Evolutionary conservation across 495 filamentous ascomycete genomes (phyloP).

Genomic region (Delitschia confertaspora): DNA sequence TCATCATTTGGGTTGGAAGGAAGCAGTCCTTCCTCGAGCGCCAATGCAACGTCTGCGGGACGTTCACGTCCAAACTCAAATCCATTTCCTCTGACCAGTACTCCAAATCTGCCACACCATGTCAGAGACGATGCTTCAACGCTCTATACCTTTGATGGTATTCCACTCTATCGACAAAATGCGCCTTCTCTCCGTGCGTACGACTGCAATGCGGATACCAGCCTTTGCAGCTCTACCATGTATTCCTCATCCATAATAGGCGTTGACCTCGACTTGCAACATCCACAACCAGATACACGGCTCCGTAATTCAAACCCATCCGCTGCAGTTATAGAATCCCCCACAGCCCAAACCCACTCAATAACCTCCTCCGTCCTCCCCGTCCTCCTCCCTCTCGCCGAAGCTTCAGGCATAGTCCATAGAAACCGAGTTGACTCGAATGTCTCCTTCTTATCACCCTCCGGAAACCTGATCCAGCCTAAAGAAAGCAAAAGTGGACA

Average conservation of each 20-base stretch:
- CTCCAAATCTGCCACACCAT: too few relatives aligned
- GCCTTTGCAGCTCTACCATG: conserved; percentile 16
- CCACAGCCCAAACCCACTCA: conserved; percentile 2
- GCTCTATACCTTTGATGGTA: conserved; percentile 3
- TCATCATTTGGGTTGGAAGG: too few relatives aligned
- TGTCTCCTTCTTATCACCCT: conserved; percentile 19
- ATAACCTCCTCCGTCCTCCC: conserved; percentile 24
- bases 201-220: conserved; percentile 9
- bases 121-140: too few relatives aligned
- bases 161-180: conserved; percentile 6
- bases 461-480: conserved; percentile 19
- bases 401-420: conserved; percentile 16
- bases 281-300: not conserved
- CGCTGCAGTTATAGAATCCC: not conserved
- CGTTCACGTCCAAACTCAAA: too few relatives aligned
- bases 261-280: conserved; percentile 20
- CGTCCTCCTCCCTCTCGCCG: conserved; percentile 22
- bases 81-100: too few relatives aligned
- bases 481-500: too few relatives aligned
- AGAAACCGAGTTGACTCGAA: conserved; percentile 6
- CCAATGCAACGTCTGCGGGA: too few relatives aligned
- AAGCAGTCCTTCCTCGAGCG: too few relatives aligned
- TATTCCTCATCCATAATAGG: conserved; percentile 19
- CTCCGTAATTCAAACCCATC: not conserved
- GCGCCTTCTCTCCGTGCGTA: conserved; percentile 15